phyloP scores from a whole-genome alignment of 2,329 filamentous ascomycete species.

The Nothopassalora personata region DNA sequence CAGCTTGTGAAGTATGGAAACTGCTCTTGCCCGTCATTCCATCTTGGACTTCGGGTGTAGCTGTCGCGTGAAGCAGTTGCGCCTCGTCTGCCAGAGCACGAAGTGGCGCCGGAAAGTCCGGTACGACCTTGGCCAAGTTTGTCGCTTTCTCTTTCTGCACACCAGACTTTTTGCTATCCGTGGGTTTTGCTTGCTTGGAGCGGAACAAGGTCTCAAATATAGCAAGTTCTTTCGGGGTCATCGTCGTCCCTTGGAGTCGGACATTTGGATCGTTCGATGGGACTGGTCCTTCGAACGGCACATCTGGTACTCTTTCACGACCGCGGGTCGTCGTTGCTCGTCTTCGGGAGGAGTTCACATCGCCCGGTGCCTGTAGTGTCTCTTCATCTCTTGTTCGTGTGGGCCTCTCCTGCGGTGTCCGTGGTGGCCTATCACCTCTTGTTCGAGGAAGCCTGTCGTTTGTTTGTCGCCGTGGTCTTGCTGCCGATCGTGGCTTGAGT shows the following conservation, averaged over 20 bases:
- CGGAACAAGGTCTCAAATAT: constrained; percentile 18
- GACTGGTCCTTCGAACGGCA: constrained; percentile 17
- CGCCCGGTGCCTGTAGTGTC: not conserved
- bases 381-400: not conserved
- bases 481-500: not conserved
- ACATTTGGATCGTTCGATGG: constrained; percentile 1
- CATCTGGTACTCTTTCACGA: not conserved
- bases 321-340: not conserved
- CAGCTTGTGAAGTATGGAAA: not conserved
- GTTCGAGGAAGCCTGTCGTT: not conserved
- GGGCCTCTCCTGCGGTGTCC: not conserved
- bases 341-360: not conserved
- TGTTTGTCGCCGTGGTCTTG: not conserved
- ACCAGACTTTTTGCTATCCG: not conserved
- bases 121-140: not conserved
- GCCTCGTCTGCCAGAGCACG: constrained; percentile 21
- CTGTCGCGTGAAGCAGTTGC: constrained; percentile 7
- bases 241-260: constrained; percentile 14
- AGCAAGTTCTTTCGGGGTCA: constrained; percentile 18
- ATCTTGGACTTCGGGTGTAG: not conserved
- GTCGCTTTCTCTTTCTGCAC: not conserved
- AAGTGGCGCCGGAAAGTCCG: constrained; percentile 16
- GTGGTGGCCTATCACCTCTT: not conserved
- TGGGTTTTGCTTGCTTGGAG: not conserved
- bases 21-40: not conserved